Evolutionary conservation across 371 early-diverging fungal genomes (phyloP).

Genomic region (Mucor velutinosus): DNA sequence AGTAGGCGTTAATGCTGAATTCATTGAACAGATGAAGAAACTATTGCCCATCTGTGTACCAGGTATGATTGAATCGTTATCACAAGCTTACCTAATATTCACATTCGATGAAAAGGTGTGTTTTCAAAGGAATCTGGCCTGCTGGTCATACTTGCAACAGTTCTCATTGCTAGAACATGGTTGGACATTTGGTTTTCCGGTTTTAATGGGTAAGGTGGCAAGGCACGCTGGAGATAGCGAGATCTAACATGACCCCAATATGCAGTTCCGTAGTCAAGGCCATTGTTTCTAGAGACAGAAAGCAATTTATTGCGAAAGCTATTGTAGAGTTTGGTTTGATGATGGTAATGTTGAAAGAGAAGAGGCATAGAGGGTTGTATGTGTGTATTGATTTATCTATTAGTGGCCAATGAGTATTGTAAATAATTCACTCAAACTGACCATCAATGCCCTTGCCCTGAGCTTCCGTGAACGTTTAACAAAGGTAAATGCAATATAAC

Average conservation of each 20-base stretch:
- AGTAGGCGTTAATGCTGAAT: conserved; percentile 71
- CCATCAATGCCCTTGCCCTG: conserved; percentile 72
- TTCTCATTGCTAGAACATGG: conserved; percentile 75
- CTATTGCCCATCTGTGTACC: conserved; percentile 76
- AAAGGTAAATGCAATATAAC: conserved; percentile 35
- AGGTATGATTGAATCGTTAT: conserved; percentile 25
- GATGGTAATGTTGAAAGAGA: conserved; percentile 56
- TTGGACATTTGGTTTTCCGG: conserved; percentile 76
- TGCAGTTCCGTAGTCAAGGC: conserved; percentile 67
- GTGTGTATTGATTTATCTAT: background rate
- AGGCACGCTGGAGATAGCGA: background rate
- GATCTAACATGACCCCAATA: background rate
- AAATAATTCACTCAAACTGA: conserved; percentile 74
- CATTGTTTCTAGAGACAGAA: conserved; percentile 70
- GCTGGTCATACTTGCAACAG: conserved; percentile 61
- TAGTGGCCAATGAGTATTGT: conserved; percentile 80
- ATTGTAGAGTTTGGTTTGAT: conserved; percentile 72
- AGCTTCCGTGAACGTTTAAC: conserved; percentile 81
- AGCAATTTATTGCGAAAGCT: conserved; percentile 65
- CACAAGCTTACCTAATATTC: no score
- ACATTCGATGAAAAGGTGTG: conserved; percentile 35
- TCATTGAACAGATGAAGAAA: conserved; percentile 79
- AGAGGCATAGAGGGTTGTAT: background rate
- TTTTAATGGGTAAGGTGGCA: conserved; percentile 59
- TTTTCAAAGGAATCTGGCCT: conserved; percentile 69